Base-by-base conservation (phyloP, 495 filamentous ascomycete genomes). In the Penicillium cinerascens region DNA sequence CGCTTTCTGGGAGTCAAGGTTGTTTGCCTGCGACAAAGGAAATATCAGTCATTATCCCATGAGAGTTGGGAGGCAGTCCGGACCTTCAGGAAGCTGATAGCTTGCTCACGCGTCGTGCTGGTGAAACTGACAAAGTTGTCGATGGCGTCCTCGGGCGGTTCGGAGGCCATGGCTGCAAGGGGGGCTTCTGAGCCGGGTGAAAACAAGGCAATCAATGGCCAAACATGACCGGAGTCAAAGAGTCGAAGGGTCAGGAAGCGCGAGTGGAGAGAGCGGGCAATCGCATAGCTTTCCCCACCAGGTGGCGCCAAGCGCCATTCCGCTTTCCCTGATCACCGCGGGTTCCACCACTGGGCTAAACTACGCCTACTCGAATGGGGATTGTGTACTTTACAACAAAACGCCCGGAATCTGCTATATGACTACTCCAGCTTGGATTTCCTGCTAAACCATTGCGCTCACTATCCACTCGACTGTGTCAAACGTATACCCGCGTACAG, bases 21-120 rank as follows among this genome's bases (percentile, higher is more conserved):
- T 66, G 52, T 80, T 69, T n/a, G 72, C 75, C 78, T 81, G 52
- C 40, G 21, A 7, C 8, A 10, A n/a, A 10, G 21, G 3, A 49
- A 3, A n/a, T 2, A 20, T 51, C 9, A 51, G 49, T 21, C 21
- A 2, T 25, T 13, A 21, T 26, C 11, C 8, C 11, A 26, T 13
- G 36, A 41, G n/a, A n/a, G 26, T 18, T 27, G 35, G 13, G n/a
- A 23, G 23, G 42, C 21, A 21, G 8, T 23, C 21, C 50, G 20
- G 29, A 78, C 77, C 64, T 75, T 77, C 20, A 80, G 55, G 52
- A 76, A 80, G 51, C 51, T 64, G 53, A 77, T 67, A n/a, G 77
- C 77, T 48, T 73, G 65, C 29, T 72, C 66, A 43, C 73, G 75
- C 5, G 68, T 66, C 0, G 73, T 68, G 56, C 71, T 71, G 17